Conservation (phyloP, 2,329 filamentous ascomycete species). For the Curvularia lunata region DNA sequence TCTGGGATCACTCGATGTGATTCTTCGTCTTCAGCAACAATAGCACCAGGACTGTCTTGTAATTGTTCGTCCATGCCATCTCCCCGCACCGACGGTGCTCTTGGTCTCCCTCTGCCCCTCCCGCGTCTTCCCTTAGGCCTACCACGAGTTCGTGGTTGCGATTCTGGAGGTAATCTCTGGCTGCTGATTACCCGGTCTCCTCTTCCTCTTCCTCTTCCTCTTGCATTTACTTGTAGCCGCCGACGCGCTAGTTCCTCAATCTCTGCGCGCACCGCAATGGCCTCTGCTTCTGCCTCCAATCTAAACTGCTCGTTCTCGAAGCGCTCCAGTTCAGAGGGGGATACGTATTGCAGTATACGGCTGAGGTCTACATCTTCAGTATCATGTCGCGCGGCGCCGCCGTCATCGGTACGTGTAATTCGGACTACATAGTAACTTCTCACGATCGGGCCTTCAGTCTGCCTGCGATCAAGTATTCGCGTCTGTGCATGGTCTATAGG, state of each 20-base stretch:
- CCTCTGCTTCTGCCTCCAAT: conserved; percentile 37
- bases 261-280: conserved; percentile 26
- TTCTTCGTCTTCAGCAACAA: conserved; percentile 19
- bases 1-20: conserved; percentile 11
- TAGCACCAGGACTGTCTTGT: conserved; percentile 9
- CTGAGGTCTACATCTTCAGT: conserved; percentile 35
- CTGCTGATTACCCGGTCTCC: conserved; percentile 22
- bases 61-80: conserved; percentile 6
- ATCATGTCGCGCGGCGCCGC: conserved; percentile 10
- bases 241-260: conserved; percentile 26
- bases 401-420: conserved; percentile 15
- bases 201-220: conserved; percentile 19
- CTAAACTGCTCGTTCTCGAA: conserved; percentile 44
- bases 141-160: conserved; percentile 16
- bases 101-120: conserved; percentile 20
- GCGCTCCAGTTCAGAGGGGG: conserved; percentile 38
- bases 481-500: conserved; percentile 38
- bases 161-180: conserved; percentile 13
- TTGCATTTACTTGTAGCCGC: conserved; percentile 24
- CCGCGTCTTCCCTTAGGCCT: conserved; percentile 22
- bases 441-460: conserved; percentile 31
- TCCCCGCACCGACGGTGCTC: conserved; percentile 7
- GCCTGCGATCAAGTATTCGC: conserved; percentile 39
- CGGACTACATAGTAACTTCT: conserved; percentile 39
- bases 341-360: conserved; percentile 40